Evolutionary conservation across 2,329 filamentous ascomycete genomes (phyloP).

Genomic region (Teratosphaeriaceae sp.): DNA sequence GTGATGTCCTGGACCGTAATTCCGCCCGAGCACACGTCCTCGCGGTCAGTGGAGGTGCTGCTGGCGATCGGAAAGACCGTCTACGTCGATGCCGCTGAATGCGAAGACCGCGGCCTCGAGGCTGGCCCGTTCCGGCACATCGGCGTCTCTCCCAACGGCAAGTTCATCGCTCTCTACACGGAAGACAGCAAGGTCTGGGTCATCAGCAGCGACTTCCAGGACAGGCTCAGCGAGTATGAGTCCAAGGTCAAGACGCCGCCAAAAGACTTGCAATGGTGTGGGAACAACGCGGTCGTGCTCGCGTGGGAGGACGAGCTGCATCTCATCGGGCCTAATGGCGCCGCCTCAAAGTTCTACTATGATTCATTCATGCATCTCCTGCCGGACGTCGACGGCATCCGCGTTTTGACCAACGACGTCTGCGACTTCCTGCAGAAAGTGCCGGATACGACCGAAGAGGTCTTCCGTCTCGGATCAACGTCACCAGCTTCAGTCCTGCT

Average conservation of each 20-base stretch:
- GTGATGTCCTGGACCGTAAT: constrained; percentile 88
- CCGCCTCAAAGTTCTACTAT: constrained; percentile 69
- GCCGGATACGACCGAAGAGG: constrained; percentile 61
- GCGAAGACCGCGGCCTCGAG: constrained; percentile 83
- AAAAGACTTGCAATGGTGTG: constrained; percentile 90
- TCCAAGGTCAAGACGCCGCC: constrained; percentile 79
- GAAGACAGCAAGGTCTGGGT: constrained; percentile 81
- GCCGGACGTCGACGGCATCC: constrained; percentile 82
- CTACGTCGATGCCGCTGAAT: constrained; percentile 80
- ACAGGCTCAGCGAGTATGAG: constrained; percentile 84
- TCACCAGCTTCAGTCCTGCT: constrained; percentile 87
- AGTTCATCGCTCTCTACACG: constrained; percentile 82
- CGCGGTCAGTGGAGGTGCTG: constrained; percentile 86
- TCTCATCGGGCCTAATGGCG: constrained; percentile 77
- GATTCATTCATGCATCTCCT: constrained; percentile 85
- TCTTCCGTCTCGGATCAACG: constrained; percentile 82
- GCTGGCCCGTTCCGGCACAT: constrained; percentile 91
- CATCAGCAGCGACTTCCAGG: constrained; percentile 92
- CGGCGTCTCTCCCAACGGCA: constrained; percentile 83
- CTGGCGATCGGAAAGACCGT: constrained; percentile 79
- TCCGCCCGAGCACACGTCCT: constrained; percentile 79
- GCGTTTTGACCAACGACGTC: constrained; percentile 84
- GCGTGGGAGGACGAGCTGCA: constrained; percentile 98
- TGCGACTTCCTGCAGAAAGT: constrained; percentile 98
- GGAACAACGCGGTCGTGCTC: constrained; percentile 85